phyloP scores from a whole-genome alignment of 202 grass and related monocot species.

The Saccharum hybrid region DNA sequence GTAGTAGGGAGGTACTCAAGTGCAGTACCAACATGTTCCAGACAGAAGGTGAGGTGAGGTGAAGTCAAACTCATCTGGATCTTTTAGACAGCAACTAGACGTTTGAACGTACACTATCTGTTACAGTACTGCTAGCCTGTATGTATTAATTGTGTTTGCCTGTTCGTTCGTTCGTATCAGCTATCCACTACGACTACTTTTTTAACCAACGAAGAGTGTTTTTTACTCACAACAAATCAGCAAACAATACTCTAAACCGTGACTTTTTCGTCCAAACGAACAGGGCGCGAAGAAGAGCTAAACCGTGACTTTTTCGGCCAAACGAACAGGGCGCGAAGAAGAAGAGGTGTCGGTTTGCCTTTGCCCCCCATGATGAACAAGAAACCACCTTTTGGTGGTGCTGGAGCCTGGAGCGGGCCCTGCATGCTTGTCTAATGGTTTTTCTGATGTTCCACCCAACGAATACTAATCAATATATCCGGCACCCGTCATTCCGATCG shows the following conservation, averaged over 20 bases:
- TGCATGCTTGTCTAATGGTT: not conserved
- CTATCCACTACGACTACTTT: no score
- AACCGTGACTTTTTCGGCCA: no score
- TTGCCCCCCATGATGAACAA: not conserved
- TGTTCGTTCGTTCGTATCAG: not conserved
- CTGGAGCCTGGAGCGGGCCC: not conserved
- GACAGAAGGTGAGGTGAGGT: not conserved
- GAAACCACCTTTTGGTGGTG: not conserved
- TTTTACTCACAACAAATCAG: no score
- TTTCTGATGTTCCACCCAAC: conserved; percentile 16
- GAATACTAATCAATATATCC: not conserved
- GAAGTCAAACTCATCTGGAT: not conserved
- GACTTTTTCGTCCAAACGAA: no score
- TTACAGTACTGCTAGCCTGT: not conserved
- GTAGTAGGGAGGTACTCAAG: no score
- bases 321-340: not conserved
- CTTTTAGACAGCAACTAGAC: not conserved
- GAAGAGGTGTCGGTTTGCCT: not conserved
- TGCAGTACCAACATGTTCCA: not conserved
- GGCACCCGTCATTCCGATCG: not conserved
- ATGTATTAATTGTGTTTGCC: not conserved
- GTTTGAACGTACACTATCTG: not conserved
- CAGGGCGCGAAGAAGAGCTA: no score
- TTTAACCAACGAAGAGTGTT: no score
- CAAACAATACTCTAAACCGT: no score